Conservation (phyloP, 768 basidiomycete species). For the Psilocybe tampanensis region DNA sequence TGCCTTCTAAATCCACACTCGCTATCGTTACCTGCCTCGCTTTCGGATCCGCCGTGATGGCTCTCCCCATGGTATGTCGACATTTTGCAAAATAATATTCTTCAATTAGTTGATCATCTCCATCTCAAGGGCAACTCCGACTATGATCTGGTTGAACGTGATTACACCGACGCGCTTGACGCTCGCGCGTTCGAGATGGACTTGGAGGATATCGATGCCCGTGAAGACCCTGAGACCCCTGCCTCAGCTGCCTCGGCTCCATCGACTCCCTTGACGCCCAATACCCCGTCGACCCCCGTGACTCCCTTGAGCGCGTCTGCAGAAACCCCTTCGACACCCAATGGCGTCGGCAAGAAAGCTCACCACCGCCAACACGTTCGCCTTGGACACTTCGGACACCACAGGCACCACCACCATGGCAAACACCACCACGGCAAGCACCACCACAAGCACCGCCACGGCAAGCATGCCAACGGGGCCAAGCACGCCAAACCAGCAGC, state of each 20-base stretch:
- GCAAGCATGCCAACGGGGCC: constrained; percentile 3
- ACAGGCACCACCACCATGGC: not conserved
- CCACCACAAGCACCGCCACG: constrained; percentile 7
- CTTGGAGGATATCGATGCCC: constrained; percentile 18
- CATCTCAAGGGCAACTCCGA: not conserved
- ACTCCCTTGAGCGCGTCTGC: not conserved
- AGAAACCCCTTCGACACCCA: not conserved
- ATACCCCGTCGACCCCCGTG: no score
- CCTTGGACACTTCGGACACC: not conserved
- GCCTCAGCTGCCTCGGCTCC: constrained; percentile 4
- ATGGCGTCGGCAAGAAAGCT: not conserved
- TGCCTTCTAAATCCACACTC: constrained; percentile 21
- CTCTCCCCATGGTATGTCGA: constrained; percentile 13
- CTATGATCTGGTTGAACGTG: constrained; percentile 18
- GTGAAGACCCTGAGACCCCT: constrained; percentile 7
- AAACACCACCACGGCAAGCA: not conserved
- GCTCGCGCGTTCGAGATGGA: constrained; percentile 17
- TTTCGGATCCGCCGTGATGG: constrained; percentile 16
- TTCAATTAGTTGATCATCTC: not conserved
- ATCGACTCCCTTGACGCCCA: not conserved
- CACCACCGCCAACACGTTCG: not conserved
- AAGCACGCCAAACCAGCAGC: constrained; percentile 1
- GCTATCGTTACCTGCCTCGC: constrained; percentile 20
- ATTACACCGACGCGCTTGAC: constrained; percentile 11
- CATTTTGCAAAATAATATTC: not conserved